phyloP scores from a whole-genome alignment of 805 yeast genomes.

The Tetrapisispora nanseiensis region DNA sequence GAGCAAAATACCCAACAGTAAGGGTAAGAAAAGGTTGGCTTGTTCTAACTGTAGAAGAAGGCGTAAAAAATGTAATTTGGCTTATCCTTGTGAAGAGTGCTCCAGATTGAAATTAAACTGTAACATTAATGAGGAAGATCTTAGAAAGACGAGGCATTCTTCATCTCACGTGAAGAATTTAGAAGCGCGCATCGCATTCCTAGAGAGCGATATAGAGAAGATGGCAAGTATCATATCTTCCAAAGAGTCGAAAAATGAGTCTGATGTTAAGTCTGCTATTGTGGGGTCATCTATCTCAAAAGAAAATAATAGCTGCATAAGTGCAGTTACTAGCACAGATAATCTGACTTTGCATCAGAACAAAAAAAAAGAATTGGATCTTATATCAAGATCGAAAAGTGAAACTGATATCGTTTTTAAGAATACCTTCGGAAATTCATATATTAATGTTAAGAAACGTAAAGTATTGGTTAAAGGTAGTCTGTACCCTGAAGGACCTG shows the following conservation, averaged over 20 bases:
- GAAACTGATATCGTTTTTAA: not conserved
- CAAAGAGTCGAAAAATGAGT: constrained; percentile 12
- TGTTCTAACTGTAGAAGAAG: constrained; percentile 29
- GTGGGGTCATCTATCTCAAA: not conserved
- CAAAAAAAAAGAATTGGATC: not conserved
- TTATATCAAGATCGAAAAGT: not conserved
- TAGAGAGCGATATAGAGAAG: constrained; percentile 21
- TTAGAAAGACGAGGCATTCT: constrained; percentile 42
- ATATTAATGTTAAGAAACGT: constrained; percentile 6
- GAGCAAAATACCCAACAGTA: not conserved
- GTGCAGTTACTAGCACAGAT: not conserved
- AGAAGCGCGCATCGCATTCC: constrained; percentile 26
- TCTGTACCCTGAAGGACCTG: constrained; percentile 29
- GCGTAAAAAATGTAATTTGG: constrained; percentile 40
- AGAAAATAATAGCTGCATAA: not conserved
- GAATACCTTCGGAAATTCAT: not conserved
- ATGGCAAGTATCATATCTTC: constrained; percentile 11
- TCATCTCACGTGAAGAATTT: constrained; percentile 40
- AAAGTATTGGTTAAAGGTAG: constrained; percentile 25
- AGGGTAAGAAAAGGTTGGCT: constrained; percentile 23
- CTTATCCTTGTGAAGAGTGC: constrained; percentile 42
- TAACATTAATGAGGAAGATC: constrained; percentile 38
- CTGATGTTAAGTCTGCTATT: not conserved
- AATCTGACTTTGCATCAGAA: not conserved
- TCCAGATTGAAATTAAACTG: constrained; percentile 36